phyloP scores from a whole-genome alignment of 768 basidiomycete species.

The Myochromella boudieri region DNA sequence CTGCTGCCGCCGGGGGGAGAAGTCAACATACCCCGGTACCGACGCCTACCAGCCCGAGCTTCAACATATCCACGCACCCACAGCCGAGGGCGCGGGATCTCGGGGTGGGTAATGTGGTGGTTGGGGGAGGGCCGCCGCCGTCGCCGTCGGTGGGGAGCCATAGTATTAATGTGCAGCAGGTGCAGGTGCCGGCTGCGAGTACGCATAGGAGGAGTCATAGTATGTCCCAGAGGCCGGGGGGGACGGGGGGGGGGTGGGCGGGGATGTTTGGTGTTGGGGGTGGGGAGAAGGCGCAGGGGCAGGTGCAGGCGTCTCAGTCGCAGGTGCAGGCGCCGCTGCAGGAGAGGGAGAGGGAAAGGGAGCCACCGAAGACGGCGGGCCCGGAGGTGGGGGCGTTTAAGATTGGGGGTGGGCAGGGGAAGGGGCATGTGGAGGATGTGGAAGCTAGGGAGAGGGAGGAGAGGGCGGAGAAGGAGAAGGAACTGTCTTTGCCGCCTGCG shows the following conservation, averaged over 20 bases:
- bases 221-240: constrained; percentile 70
- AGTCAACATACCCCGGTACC: too few species aligned
- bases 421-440: constrained; percentile 31
- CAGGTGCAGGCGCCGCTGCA: not conserved
- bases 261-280: constrained; percentile 54
- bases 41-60: constrained; percentile 59
- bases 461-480: constrained; percentile 27
- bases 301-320: constrained; percentile 21
- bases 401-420: constrained; percentile 30
- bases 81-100: constrained; percentile 70
- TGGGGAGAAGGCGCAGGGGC: constrained; percentile 41
- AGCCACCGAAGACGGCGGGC: constrained; percentile 61
- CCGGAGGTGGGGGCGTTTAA: constrained; percentile 61
- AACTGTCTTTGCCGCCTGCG: too few species aligned
- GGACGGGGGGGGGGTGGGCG: constrained; percentile 52
- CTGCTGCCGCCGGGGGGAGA: too few species aligned
- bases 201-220: constrained; percentile 84
- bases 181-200: constrained; percentile 65
- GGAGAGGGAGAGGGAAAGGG: constrained; percentile 12
- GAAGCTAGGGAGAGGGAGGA: constrained; percentile 22
- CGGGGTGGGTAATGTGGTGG: too few species aligned
- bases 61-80: constrained; percentile 40
- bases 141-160: constrained; percentile 20
- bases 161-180: not conserved
- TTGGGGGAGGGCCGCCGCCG: constrained; percentile 46